Conservation (phyloP, 1,139 yeast species). For the Tardiomyces depauwii region DNA sequence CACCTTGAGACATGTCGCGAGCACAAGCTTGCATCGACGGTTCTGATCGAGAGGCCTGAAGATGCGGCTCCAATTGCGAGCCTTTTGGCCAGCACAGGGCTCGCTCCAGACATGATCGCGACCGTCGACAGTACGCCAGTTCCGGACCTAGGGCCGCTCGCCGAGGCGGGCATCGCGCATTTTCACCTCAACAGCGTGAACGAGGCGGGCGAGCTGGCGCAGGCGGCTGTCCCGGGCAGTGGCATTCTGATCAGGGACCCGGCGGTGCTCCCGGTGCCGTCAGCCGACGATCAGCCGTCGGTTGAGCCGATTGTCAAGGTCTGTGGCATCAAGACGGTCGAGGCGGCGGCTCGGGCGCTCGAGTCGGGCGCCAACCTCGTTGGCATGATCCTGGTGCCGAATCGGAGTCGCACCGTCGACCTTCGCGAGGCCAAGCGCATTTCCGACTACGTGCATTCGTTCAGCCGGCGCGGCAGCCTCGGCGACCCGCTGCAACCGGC, state of each 20-base stretch:
- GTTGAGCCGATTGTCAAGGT: conserved; percentile 47
- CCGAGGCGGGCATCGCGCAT: not conserved
- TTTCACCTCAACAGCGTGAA: not conserved
- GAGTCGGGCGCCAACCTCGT: conserved; percentile 61
- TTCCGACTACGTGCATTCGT: conserved; percentile 25
- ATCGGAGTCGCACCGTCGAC: conserved; percentile 59
- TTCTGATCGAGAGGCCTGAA: conserved; percentile 1
- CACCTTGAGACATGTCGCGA: conserved; percentile 4
- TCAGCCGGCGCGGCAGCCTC: conserved; percentile 3
- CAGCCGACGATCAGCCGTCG: not conserved
- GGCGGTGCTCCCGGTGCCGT: not conserved
- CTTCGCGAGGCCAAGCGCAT: conserved; percentile 44
- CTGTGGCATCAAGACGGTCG: conserved; percentile 64
- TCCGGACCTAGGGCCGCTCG: not conserved
- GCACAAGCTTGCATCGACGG: conserved; percentile 1
- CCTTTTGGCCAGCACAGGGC: not conserved
- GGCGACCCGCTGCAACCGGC: not conserved
- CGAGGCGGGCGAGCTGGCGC: not conserved
- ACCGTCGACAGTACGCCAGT: not conserved
- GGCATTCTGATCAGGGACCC: not conserved
- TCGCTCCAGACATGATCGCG: not conserved
- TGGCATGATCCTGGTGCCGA: conserved; percentile 84
- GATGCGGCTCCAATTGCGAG: conserved; percentile 3
- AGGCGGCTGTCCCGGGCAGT: not conserved
- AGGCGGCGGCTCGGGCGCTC: conserved; percentile 61